A percentile compares a stretch with the other conserved stretches of the same genome.
These are phyloP conservation scores for Calonectria naviculata DNA, from an alignment of 2,329 filamentous ascomycete species.

Conservation along the genomic window DNA sequence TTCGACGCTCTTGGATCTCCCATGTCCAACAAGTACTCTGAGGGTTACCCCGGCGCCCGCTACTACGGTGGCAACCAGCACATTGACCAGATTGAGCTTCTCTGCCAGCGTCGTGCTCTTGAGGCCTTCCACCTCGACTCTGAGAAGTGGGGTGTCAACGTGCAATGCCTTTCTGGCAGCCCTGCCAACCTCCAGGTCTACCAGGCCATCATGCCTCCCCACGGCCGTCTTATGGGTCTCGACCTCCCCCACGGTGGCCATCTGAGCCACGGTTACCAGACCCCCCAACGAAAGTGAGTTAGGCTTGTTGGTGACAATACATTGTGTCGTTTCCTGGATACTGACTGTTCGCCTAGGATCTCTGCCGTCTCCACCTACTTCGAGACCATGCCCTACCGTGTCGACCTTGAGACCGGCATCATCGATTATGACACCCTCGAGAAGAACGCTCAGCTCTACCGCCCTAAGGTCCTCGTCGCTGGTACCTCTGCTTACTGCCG, in stretches of 20 bases:
- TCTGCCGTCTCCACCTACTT: constrained; percentile 99
- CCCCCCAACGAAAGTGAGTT: constrained; percentile 85
- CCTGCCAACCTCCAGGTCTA: constrained; percentile 99
- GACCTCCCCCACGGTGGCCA: constrained; percentile 96
- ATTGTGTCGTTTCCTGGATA: neutral
- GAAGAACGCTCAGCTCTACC: constrained; percentile 90
- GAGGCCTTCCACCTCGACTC: constrained; percentile 88
- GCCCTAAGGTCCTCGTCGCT: constrained; percentile 95
- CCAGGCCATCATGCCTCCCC: constrained; percentile 95
- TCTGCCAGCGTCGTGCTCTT: constrained; percentile 94
- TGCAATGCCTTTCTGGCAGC: constrained; percentile 91
- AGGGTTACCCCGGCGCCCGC: constrained; percentile 96
- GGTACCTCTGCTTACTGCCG: constrained; percentile 99
- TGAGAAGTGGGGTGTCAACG: constrained; percentile 97
- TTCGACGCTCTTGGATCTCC: constrained; percentile 96
- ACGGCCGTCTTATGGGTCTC: constrained; percentile 96
- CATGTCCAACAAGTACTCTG: constrained; percentile 99
- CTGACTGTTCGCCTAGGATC: constrained; percentile 66
- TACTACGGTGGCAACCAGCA: constrained; percentile 99
- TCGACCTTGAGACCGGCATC: constrained; percentile 89
- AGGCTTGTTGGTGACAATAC: neutral
- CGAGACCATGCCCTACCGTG: constrained; percentile 96
- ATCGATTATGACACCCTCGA: constrained; percentile 97
- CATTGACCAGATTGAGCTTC: constrained; percentile 95
- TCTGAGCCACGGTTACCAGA: constrained; percentile 98